Evolutionary conservation across 805 yeast species (phyloP).

Genomic region (Monosporozyma yasuniensis): DNA sequence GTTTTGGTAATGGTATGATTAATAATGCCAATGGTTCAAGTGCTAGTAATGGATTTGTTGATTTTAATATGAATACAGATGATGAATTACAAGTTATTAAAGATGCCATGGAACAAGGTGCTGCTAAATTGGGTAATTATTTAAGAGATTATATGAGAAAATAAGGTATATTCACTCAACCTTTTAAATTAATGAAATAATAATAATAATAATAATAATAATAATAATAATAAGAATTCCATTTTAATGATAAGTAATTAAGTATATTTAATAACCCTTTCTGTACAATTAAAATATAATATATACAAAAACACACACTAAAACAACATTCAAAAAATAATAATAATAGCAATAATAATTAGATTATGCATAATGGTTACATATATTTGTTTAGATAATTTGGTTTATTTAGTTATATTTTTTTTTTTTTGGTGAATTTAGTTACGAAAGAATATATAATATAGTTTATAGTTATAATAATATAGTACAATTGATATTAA

Average conservation of each 20-base stretch:
- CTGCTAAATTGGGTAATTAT: constrained; percentile 75
- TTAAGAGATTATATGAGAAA: constrained; percentile 74
- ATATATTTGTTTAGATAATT: too few relatives aligned
- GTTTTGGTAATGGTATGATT: constrained; percentile 11
- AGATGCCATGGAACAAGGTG: constrained; percentile 91
- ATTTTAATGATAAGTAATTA: neutral
- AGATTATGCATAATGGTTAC: neutral
- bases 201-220: neutral
- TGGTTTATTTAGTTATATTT: too few relatives aligned
- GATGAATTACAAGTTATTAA: constrained; percentile 84
- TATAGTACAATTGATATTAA: neutral
- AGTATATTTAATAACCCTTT: neutral
- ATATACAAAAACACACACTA: neutral
- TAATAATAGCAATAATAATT: neutral
- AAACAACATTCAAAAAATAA: neutral
- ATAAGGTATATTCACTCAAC: too few relatives aligned
- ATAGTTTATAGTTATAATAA: neutral
- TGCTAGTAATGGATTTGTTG: constrained; percentile 43
- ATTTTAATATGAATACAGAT: constrained; percentile 65
- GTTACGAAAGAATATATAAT: neutral
- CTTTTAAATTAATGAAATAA: neutral
- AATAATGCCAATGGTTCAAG: constrained; percentile 6
- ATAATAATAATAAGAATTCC: neutral
- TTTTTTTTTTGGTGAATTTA: neutral
- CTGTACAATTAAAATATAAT: neutral